A percentile compares a stretch with the other conserved stretches of the same genome.
Conservation (phyloP, 805 yeast species). For the Ogataea methanolica region DNA sequence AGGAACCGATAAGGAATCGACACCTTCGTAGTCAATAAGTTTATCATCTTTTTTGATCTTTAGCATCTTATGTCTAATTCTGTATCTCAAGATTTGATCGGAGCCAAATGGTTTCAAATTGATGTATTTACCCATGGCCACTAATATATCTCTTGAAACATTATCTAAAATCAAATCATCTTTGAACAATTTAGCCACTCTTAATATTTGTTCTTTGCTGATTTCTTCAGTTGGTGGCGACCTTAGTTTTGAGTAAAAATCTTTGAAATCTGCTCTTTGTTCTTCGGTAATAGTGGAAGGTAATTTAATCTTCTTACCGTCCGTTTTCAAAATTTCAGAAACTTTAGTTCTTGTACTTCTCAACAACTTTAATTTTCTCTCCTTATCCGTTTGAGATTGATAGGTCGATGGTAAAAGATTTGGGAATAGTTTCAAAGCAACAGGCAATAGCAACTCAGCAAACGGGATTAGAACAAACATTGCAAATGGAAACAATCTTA, state of each 20-base stretch:
- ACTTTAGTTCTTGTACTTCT: conserved; percentile 60
- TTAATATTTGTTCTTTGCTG: conserved; percentile 58
- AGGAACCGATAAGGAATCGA: conserved; percentile 68
- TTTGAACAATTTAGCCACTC: conserved; percentile 86
- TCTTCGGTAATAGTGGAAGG: conserved; percentile 62
- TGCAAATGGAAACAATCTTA: conserved; percentile 85
- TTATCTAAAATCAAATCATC: conserved; percentile 93
- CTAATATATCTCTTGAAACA: conserved; percentile 82
- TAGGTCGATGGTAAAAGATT: conserved; percentile 90
- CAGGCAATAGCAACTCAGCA: conserved; percentile 88
- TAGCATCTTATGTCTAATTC: conserved; percentile 83
- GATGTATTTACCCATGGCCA: conserved; percentile 90
- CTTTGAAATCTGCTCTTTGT: conserved; percentile 69
- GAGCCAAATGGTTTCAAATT: conserved; percentile 89
- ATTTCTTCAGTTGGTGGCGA: conserved; percentile 53
- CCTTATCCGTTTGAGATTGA: conserved; percentile 56
- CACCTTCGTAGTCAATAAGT: conserved; percentile 89
- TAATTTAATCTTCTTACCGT: conserved; percentile 70
- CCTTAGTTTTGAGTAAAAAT: conserved; percentile 69
- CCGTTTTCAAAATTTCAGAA: conserved; percentile 55
- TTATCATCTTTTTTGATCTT: conserved; percentile 87
- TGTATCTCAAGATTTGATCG: conserved; percentile 81
- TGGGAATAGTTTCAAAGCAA: conserved; percentile 87
- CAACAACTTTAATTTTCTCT: conserved; percentile 47
- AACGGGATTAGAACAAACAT: conserved; percentile 87